These are phyloP conservation scores for Chrysoporthe puriensis DNA, from an alignment of 2,329 filamentous ascomycete species.

Conservation along the genomic window DNA sequence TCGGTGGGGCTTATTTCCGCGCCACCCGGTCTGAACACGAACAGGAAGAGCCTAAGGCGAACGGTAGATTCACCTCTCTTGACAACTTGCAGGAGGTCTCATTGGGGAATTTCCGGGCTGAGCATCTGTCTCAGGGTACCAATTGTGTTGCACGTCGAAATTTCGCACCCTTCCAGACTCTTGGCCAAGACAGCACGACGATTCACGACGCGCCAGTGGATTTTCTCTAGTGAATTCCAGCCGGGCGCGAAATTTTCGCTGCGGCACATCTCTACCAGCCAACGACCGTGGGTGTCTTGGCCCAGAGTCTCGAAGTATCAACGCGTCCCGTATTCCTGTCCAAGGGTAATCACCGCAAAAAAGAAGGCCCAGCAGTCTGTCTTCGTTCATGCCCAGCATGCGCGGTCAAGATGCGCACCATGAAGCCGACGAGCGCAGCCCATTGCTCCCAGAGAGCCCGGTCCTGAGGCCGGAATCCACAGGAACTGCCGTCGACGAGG, in stretches of 20 bases:
- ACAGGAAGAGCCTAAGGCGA: no score
- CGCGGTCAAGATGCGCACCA: neutral
- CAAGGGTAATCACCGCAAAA: neutral
- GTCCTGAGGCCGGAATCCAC: neutral
- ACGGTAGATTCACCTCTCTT: no score
- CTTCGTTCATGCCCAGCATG: conserved; percentile 6
- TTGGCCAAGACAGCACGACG: neutral
- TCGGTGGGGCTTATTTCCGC: no score
- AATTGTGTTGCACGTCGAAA: no score
- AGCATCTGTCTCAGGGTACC: no score
- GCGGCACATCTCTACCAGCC: neutral
- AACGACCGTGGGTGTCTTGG: neutral
- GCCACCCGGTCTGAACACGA: no score
- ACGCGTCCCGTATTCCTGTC: neutral
- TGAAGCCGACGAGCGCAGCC: conserved; percentile 20
- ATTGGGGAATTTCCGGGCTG: no score
- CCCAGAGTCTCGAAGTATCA: neutral
- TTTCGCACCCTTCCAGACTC: neutral
- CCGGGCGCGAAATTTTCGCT: neutral
- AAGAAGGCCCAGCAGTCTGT: neutral
- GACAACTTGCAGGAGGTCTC: no score
- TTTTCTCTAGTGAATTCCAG: neutral
- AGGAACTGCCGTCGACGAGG: neutral
- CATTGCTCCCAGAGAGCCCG: conserved; percentile 15
- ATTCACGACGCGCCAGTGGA: neutral